phyloP scores from a whole-genome alignment of 2,329 filamentous ascomycete genomes.

The Aspergillus japonicus region DNA sequence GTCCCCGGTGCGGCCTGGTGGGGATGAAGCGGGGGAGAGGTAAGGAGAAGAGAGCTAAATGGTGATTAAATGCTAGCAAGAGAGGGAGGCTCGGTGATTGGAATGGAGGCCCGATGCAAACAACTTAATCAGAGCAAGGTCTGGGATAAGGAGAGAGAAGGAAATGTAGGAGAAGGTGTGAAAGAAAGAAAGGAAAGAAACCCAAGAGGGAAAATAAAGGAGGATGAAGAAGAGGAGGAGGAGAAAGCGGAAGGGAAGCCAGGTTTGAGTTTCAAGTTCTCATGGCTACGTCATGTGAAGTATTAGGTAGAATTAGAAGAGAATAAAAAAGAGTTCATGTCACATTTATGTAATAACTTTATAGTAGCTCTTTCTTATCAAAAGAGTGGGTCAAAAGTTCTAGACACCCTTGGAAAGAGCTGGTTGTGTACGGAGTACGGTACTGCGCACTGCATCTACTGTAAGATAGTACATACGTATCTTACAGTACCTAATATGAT shows the following conservation, averaged over 20 bases:
- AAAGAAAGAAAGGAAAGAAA: too few relatives aligned
- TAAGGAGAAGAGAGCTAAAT: not conserved
- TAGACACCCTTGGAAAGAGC: too few relatives aligned
- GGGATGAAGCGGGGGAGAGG: not conserved
- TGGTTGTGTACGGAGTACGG: too few relatives aligned
- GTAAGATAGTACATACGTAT: too few relatives aligned
- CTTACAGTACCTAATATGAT: too few relatives aligned
- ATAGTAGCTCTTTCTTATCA: not conserved
- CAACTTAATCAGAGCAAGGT: not conserved
- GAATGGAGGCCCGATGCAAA: not conserved
- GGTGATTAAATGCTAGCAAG: not conserved
- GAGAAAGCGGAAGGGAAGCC: slow-evolving; percentile 3
- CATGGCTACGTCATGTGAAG: slow-evolving; percentile 8
- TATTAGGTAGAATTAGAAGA: too few relatives aligned
- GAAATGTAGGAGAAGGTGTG: too few relatives aligned
- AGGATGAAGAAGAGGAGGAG: slow-evolving; percentile 4
- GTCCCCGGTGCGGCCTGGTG: not conserved
- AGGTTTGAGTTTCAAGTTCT: slow-evolving; percentile 2
- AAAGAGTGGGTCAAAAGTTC: not conserved
- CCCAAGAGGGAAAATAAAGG: not conserved
- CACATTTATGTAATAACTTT: not conserved
- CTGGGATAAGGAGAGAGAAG: slow-evolving; percentile 10
- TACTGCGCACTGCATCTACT: too few relatives aligned
- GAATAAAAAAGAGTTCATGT: not conserved
- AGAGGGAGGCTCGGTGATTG: not conserved